Percentiles rank a stretch among this genome's conserved stretches.
Evolutionary conservation across 2,329 filamentous ascomycete genomes (phyloP).

Genomic region (Alternaria dauci): DNA sequence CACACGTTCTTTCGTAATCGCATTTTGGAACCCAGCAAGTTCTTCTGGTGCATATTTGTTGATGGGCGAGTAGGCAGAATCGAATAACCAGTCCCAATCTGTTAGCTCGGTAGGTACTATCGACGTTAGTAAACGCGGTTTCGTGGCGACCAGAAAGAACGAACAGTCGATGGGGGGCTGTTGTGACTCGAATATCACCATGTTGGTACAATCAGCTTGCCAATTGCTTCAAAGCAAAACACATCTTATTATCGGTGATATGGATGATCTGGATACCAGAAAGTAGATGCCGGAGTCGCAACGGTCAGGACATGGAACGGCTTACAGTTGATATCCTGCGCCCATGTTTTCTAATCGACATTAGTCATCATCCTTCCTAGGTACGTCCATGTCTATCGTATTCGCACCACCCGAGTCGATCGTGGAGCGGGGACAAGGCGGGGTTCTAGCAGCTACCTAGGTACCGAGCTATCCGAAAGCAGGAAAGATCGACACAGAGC

Average conservation of each 20-base stretch:
- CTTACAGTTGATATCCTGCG: background rate
- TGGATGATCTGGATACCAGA: background rate
- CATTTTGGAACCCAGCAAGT: constrained; percentile 66
- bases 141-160: background rate
- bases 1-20: constrained; percentile 65
- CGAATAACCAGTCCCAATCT: constrained; percentile 70
- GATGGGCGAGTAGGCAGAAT: constrained; percentile 62
- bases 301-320: background rate
- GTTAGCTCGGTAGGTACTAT: constrained; percentile 63
- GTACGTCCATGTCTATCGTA: constrained; percentile 27
- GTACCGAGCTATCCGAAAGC: constrained; percentile 17
- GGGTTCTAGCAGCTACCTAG: constrained; percentile 25
- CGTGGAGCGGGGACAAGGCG: constrained; percentile 40
- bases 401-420: constrained; percentile 42
- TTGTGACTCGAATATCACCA: constrained; percentile 54
- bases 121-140: constrained; percentile 8
- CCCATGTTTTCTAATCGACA: background rate
- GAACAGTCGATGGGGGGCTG: constrained; percentile 55
- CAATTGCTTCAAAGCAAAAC: background rate
- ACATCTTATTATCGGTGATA: background rate
- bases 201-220: constrained; percentile 21
- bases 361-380: constrained; percentile 26
- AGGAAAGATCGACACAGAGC: constrained; percentile 18
- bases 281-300: background rate
- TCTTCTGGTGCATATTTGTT: constrained; percentile 49